Conservation (phyloP, 345 rosid species). For the Eucalyptus marginata region DNA sequence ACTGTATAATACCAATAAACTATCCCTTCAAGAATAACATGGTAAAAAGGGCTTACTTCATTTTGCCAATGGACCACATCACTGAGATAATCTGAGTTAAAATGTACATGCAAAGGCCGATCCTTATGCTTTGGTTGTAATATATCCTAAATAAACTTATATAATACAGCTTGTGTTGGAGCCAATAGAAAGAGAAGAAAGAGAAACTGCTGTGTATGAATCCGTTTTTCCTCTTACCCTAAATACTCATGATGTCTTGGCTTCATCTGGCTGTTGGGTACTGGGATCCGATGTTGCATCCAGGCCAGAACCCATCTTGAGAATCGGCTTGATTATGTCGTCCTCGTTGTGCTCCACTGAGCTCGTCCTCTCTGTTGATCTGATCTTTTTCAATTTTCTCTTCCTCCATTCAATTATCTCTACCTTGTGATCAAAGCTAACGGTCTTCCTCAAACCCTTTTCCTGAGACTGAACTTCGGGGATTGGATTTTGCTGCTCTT, state of each 20-base stretch:
- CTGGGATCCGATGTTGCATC: background rate
- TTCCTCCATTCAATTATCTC: conserved; percentile 19
- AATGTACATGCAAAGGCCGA: background rate
- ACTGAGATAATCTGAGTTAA: background rate
- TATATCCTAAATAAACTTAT: background rate
- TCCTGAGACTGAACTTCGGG: background rate
- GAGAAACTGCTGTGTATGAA: background rate
- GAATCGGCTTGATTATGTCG: conserved; percentile 29
- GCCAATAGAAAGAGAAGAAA: background rate
- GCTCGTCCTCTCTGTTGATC: conserved; percentile 2
- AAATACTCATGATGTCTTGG: background rate
- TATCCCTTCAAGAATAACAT: background rate
- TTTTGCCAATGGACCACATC: background rate
- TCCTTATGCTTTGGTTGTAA: background rate
- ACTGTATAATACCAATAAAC: background rate
- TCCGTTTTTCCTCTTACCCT: background rate
- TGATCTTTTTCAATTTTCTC: conserved; percentile 1
- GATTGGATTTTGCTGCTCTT: background rate
- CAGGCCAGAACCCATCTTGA: conserved; percentile 22
- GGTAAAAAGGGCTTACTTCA: background rate
- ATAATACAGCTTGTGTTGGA: background rate
- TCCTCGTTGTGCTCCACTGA: conserved; percentile 10
- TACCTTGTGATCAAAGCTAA: conserved; percentile 37
- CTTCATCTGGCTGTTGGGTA: background rate
- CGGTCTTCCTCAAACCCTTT: conserved; percentile 25